A percentile compares a stretch with the other conserved stretches of the same genome.
These are phyloP conservation scores for Lycium barbarum DNA, from an alignment of 257 asterid genomes.

Conservation along the genomic window DNA sequence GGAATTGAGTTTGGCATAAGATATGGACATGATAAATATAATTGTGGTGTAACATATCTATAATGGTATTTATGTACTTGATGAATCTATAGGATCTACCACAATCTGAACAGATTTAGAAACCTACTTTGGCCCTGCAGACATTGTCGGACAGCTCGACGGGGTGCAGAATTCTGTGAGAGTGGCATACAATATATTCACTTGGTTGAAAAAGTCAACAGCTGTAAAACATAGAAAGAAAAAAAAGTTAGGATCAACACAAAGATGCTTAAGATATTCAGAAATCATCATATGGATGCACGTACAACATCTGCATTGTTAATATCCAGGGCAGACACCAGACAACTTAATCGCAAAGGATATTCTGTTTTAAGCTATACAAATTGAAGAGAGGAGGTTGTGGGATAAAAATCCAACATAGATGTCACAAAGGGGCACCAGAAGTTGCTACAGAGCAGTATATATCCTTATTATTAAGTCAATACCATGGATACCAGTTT, in stretches of 20 bases:
- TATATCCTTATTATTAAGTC: slow-evolving; percentile 7
- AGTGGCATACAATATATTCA: slow-evolving; percentile 90
- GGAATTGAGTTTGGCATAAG: not conserved
- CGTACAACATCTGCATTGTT: not conserved
- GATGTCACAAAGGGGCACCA: not conserved
- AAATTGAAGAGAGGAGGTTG: not conserved
- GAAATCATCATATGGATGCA: slow-evolving; percentile 28
- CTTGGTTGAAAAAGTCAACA: slow-evolving; percentile 94
- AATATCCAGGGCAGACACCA: not conserved
- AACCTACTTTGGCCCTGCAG: slow-evolving; percentile 94
- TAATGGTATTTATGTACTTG: not conserved
- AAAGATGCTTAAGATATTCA: slow-evolving; percentile 33
- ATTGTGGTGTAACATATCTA: not conserved
- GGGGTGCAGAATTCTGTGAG: slow-evolving; percentile 94
- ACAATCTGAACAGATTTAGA: slow-evolving; percentile 17
- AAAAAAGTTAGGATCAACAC: slow-evolving; percentile 11
- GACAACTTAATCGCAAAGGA: slow-evolving; percentile 1
- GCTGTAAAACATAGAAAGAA: too few species aligned
- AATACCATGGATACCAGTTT: not conserved
- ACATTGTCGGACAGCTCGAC: slow-evolving; percentile 89
- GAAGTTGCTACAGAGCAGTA: not conserved
- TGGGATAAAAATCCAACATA: not conserved
- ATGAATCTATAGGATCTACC: not conserved
- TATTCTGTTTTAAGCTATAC: not conserved
- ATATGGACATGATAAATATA: not conserved